A percentile compares a stretch with the other conserved stretches of the same genome.
phyloP scores from a whole-genome alignment of 805 yeast genomes.

The Yamadazyma tumulicola region DNA sequence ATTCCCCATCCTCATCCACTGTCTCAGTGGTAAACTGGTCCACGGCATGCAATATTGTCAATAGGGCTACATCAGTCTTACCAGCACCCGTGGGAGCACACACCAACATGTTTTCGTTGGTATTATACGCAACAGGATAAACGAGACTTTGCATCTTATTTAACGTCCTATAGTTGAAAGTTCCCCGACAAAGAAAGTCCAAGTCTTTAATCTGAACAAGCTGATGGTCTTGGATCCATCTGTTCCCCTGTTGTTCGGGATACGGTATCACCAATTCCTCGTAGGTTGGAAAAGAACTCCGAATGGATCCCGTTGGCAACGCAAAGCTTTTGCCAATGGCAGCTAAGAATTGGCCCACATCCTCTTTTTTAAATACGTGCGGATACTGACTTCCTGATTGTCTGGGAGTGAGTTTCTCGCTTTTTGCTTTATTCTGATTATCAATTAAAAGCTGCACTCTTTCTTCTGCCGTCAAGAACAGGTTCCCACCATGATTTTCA shows the following conservation, averaged over 20 bases:
- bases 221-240: slow-evolving; percentile 39
- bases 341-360: slow-evolving; percentile 61
- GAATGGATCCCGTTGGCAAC: slow-evolving; percentile 77
- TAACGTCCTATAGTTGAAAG: slow-evolving; percentile 74
- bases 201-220: slow-evolving; percentile 59
- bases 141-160: slow-evolving; percentile 90
- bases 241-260: slow-evolving; percentile 45
- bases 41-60: slow-evolving; percentile 76
- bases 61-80: slow-evolving; percentile 88
- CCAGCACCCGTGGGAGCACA: slow-evolving; percentile 99
- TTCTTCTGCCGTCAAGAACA: slow-evolving; percentile 51
- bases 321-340: slow-evolving; percentile 77
- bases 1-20: slow-evolving; percentile 40
- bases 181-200: slow-evolving; percentile 77
- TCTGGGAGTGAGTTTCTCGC: slow-evolving; percentile 46
- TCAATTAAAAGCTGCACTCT: slow-evolving; percentile 50
- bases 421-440: slow-evolving; percentile 48
- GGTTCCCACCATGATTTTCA: slow-evolving; percentile 7
- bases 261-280: slow-evolving; percentile 87
- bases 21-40: slow-evolving; percentile 62
- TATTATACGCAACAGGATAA: slow-evolving; percentile 85
- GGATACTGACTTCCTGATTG: slow-evolving; percentile 60
- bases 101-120: slow-evolving; percentile 91
- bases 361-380: slow-evolving; percentile 76
- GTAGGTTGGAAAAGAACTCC: slow-evolving; percentile 55